Percentiles rank a stretch among this genome's conserved stretches.
phyloP scores from a whole-genome alignment of 1,139 yeast species.

The Saccharomyces hybrid region DNA sequence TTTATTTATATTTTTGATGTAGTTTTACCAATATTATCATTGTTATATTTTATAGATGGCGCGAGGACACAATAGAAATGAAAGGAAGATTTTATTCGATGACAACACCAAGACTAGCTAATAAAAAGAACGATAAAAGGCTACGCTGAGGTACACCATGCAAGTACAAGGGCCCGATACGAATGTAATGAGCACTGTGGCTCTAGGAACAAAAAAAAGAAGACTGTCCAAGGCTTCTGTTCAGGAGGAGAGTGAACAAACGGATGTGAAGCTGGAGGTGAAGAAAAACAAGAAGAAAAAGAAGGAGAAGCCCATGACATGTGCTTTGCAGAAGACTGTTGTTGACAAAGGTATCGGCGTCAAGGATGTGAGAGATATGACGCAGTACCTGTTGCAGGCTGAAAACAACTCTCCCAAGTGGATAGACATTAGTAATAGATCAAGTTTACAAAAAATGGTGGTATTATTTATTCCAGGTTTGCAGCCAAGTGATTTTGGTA shows the following conservation, averaged over 20 bases:
- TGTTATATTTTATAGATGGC: not conserved
- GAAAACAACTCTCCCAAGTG: conserved; percentile 38
- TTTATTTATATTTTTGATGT: not conserved
- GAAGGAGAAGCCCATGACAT: conserved; percentile 32
- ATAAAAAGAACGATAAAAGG: not conserved
- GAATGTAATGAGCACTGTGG: not conserved
- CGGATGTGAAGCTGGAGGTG: conserved; percentile 1
- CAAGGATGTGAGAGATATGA: conserved; percentile 45
- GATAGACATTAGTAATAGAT: conserved; percentile 39
- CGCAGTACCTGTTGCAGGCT: conserved; percentile 43
- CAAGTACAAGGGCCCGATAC: not conserved
- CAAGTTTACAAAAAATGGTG: conserved; percentile 44
- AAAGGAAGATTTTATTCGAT: not conserved
- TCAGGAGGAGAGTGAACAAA: not conserved
- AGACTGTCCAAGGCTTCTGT: not conserved
- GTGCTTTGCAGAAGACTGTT: conserved; percentile 26
- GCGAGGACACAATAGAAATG: not conserved
- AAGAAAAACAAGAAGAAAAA: conserved; percentile 38
- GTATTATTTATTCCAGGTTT: conserved; percentile 65
- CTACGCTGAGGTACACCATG: not conserved
- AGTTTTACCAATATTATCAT: not conserved
- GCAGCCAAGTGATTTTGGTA: conserved; percentile 38
- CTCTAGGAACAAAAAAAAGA: not conserved
- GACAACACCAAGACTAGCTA: not conserved
- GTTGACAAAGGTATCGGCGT: conserved; percentile 33